Evolutionary conservation across 2,329 filamentous ascomycete species (phyloP), one percentile per base, ranked within the genome.

Genomic region (Diaporthe destruens): DNA sequence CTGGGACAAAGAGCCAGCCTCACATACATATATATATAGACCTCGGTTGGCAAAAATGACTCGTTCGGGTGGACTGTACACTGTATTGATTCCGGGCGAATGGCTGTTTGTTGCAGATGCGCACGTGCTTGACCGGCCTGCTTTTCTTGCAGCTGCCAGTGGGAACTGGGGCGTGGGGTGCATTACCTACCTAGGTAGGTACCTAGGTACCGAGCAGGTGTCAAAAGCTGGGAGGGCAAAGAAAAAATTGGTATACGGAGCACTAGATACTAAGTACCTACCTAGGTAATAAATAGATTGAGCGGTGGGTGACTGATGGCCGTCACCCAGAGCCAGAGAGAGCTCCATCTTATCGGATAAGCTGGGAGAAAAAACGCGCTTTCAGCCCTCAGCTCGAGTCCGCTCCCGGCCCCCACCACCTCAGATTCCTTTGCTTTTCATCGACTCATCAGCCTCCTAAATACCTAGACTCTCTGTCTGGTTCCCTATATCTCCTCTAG

Each of bases 351-450:
- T 66, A 66, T 66, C 61, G 61, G 61, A 66, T 66, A 66, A 66
- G 61, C 61, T 66, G 61, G 61, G 29, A 71, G 61, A 73, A 71
- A 55, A 73, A 56, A 71, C 42, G 71, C 71, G 71, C 71, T 71
- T 36, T 47, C 68, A 72, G 70, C 44, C 53, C 47, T 61, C 39
- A 47, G 23, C 39, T 39, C 9, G 36, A 42, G 51, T 36, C 59
- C 57, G 42, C 32, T 32, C 49, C 39, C 51, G n/a, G n/a, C n/a
- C 44, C 65, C 70, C 51, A 54, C 49, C 53, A 61, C 54, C 25
- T 54, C 47, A 25, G 44, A 66, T 61, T 69, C 71, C 71, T 69
- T 73, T 56, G 51, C 47, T 55, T 55, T 66, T 63, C 69, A 71
- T 44, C 47, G 54, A 16, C 61, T 42, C 44, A 25, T 42, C 69